Conservation (phyloP, 2,329 filamentous ascomycete genomes). For the Cordyceps fumosorosea region DNA sequence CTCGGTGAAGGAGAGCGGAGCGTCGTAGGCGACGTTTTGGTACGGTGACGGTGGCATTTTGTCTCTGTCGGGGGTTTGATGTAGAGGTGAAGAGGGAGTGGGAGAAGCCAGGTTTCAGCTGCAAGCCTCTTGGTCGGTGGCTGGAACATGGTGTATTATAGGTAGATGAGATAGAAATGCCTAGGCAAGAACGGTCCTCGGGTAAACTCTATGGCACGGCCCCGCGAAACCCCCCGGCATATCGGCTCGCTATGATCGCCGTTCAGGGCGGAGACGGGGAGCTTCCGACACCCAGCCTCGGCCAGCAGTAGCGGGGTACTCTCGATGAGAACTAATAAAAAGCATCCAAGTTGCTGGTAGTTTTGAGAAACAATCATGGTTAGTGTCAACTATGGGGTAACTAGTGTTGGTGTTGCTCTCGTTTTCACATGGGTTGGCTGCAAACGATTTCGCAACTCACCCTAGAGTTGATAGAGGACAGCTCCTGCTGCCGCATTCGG, state of each 20-base stretch:
- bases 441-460: background rate
- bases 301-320: background rate
- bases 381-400: too few relatives aligned
- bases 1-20: slow-evolving; percentile 11
- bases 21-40: slow-evolving; percentile 12
- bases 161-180: too few relatives aligned
- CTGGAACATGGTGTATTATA: background rate
- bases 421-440: background rate
- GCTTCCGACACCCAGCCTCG: background rate
- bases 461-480: background rate
- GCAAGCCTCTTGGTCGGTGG: background rate
- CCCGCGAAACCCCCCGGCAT: background rate
- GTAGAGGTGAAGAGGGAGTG: background rate
- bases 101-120: background rate
- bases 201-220: background rate
- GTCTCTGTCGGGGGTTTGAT: background rate
- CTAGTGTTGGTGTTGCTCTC: too few relatives aligned
- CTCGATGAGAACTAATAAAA: background rate
- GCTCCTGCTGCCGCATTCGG: background rate
- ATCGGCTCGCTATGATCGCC: background rate
- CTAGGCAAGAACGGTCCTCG: slow-evolving; percentile 1
- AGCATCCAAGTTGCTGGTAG: background rate
- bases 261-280: background rate
- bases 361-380: background rate
- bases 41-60: background rate